These are phyloP conservation scores for Linanthus parryae DNA, from an alignment of 148 eudicot genomes.

Conservation along the genomic window DNA sequence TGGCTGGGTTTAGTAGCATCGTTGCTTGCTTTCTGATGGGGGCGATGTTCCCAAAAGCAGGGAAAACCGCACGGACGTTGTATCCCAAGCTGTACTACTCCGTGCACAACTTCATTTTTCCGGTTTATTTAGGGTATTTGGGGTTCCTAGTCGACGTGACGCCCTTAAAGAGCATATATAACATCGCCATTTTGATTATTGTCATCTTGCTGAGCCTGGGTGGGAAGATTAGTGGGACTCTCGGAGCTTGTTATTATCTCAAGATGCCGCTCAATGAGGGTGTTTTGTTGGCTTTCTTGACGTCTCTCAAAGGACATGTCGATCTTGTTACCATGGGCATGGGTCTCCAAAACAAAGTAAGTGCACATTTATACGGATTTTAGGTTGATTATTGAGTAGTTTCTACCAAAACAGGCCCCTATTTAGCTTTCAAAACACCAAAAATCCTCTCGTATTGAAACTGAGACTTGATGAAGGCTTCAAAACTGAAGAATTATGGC, in stretches of 20 bases:
- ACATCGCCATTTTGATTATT: conserved; percentile 26
- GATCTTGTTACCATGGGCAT: conserved; percentile 56
- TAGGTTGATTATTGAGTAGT: no score
- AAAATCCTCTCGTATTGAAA: no score
- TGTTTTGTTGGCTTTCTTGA: conserved; percentile 62
- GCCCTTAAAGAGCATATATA: conserved; percentile 14
- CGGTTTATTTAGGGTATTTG: conserved; percentile 77
- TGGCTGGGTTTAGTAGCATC: conserved; percentile 75
- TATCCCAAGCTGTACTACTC: conserved; percentile 60
- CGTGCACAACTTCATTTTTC: conserved; percentile 69
- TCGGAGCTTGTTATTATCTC: conserved; percentile 55
- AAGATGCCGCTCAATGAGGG: conserved; percentile 73
- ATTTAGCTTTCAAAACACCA: no score
- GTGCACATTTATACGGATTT: conserved; percentile 17
- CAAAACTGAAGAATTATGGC: no score
- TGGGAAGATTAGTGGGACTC: conserved; percentile 74
- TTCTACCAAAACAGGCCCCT: no score
- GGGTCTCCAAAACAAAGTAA: conserved; percentile 38
- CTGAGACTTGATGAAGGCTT: no score
- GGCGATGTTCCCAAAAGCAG: conserved; percentile 68
- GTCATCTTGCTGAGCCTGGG: conserved; percentile 54
- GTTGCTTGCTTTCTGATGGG: conserved; percentile 65
- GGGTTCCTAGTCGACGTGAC: conserved; percentile 71
- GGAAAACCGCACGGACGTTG: conserved; percentile 79
- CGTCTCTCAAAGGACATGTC: conserved; percentile 82